These are phyloP conservation scores for Sugiyamaella lignohabitans DNA, from an alignment of 805 yeast species.

Conservation along the genomic window DNA sequence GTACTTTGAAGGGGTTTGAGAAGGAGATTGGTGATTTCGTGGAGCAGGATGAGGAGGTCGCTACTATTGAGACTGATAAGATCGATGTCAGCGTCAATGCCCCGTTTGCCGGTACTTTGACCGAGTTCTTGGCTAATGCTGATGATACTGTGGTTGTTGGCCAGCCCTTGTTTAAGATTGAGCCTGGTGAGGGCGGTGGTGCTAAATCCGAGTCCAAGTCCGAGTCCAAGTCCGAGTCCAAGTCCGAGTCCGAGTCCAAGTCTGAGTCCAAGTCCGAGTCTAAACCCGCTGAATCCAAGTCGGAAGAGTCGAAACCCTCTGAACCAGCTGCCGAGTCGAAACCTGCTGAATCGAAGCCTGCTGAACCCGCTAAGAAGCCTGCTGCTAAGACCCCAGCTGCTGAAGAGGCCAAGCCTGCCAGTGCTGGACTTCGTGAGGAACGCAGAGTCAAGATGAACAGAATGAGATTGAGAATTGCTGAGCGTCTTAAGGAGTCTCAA, in stretches of 20 bases:
- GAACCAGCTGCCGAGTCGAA: constrained; percentile 12
- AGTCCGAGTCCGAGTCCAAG: constrained; percentile 21
- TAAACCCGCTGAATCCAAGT: constrained; percentile 20
- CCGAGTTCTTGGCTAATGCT: constrained; percentile 71
- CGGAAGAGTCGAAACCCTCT: constrained; percentile 27
- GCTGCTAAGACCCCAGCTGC: constrained; percentile 33
- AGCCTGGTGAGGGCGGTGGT: constrained; percentile 62
- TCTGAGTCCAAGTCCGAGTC: constrained; percentile 22
- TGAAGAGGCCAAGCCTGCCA: constrained; percentile 30
- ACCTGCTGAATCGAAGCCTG: constrained; percentile 30
- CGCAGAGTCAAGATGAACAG: constrained; percentile 97
- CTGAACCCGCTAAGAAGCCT: constrained; percentile 29
- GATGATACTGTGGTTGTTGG: constrained; percentile 96
- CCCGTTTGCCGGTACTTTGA: constrained; percentile 84
- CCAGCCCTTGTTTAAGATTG: constrained; percentile 82
- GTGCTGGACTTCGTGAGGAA: constrained; percentile 72
- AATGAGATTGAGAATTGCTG: constrained; percentile 98
- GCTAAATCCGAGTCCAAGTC: constrained; percentile 23
- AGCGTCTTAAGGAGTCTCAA: constrained; percentile 97
- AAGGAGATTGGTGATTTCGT: constrained; percentile 81
- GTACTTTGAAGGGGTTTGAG: constrained; percentile 64
- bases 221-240: neutral
- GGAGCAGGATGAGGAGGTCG: constrained; percentile 79
- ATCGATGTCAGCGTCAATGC: constrained; percentile 96
- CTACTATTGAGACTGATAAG: constrained; percentile 97